Percentiles rank a stretch among this genome's conserved stretches.
Conservation (phyloP, 2,329 filamentous ascomycete species). For the Colletotrichum sp. region DNA sequence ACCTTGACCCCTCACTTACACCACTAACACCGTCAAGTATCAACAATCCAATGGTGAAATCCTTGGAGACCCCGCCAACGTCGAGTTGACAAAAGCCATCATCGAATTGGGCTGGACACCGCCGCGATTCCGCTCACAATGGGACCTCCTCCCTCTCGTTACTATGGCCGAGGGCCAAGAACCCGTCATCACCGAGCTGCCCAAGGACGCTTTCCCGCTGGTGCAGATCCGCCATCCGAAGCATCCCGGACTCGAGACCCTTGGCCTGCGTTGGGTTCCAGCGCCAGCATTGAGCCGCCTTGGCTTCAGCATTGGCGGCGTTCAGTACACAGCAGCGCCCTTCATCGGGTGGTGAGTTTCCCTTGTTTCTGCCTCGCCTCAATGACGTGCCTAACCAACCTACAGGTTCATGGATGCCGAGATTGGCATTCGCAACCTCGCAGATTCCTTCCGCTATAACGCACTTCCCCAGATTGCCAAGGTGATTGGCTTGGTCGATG, state of each 20-base stretch:
- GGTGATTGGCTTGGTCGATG: slow-evolving; percentile 11
- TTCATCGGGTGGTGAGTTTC: slow-evolving; percentile 10
- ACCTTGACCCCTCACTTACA: not conserved
- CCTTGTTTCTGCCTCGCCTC: not conserved
- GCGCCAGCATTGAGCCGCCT: slow-evolving; percentile 18
- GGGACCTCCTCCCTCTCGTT: slow-evolving; percentile 14
- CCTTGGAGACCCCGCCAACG: slow-evolving; percentile 14
- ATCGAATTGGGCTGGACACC: slow-evolving; percentile 18
- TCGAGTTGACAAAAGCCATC: slow-evolving; percentile 18
- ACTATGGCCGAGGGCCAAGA: slow-evolving; percentile 18
- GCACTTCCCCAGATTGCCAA: slow-evolving; percentile 15
- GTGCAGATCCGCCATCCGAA: slow-evolving; percentile 19
- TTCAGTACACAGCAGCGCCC: slow-evolving; percentile 16
- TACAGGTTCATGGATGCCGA: slow-evolving; percentile 20
- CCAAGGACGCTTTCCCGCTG: slow-evolving; percentile 13
- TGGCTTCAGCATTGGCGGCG: slow-evolving; percentile 19
- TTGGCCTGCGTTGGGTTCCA: slow-evolving; percentile 20
- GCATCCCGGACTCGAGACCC: slow-evolving; percentile 11
- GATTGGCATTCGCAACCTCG: slow-evolving; percentile 15
- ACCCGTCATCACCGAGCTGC: slow-evolving; percentile 18
- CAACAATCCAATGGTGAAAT: slow-evolving; percentile 14
- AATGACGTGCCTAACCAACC: not conserved
- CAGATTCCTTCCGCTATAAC: slow-evolving; percentile 18
- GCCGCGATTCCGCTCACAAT: slow-evolving; percentile 15
- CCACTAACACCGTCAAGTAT: not conserved